phyloP scores from a whole-genome alignment of 148 eudicot species.

The Vaccinium macrocarpon region DNA sequence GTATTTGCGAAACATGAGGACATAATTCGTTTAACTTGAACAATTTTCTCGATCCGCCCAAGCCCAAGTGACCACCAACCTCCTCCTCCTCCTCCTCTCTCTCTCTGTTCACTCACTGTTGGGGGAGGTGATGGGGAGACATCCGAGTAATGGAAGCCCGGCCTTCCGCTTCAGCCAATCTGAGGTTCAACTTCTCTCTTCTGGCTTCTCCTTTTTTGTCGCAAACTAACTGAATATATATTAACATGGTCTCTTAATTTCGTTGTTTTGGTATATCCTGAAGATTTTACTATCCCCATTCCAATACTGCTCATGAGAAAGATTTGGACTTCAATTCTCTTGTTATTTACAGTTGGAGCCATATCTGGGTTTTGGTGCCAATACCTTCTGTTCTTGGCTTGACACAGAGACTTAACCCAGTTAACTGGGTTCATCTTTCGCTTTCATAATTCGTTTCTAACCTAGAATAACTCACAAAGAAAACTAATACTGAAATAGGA shows the following conservation, averaged over 20 bases:
- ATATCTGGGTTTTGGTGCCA: not conserved
- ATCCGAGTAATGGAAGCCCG: slow-evolving; percentile 80
- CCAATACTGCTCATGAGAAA: not conserved
- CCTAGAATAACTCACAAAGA: not conserved
- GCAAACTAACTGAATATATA: not conserved
- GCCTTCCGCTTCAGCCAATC: slow-evolving; percentile 62
- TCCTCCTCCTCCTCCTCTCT: not conserved
- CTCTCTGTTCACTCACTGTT: not conserved
- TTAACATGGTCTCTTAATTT: not conserved
- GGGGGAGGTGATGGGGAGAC: slow-evolving; percentile 58
- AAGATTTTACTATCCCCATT: not conserved
- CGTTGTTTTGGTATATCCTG: not conserved
- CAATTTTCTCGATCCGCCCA: not conserved
- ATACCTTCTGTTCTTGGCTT: not conserved
- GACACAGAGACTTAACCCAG: not conserved
- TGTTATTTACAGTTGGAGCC: not conserved
- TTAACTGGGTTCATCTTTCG: not conserved
- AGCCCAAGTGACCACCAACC: not conserved
- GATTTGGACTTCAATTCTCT: not conserved
- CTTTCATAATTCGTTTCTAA: not conserved
- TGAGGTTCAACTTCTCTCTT: slow-evolving; percentile 42
- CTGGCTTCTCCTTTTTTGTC: not conserved
- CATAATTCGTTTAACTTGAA: no score
- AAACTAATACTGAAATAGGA: not conserved
- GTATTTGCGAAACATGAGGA: no score